Percentiles rank a stretch among this genome's conserved stretches.
phyloP scores from a whole-genome alignment of 768 basidiomycete species.

The Pleurotus salmoneostramineus region DNA sequence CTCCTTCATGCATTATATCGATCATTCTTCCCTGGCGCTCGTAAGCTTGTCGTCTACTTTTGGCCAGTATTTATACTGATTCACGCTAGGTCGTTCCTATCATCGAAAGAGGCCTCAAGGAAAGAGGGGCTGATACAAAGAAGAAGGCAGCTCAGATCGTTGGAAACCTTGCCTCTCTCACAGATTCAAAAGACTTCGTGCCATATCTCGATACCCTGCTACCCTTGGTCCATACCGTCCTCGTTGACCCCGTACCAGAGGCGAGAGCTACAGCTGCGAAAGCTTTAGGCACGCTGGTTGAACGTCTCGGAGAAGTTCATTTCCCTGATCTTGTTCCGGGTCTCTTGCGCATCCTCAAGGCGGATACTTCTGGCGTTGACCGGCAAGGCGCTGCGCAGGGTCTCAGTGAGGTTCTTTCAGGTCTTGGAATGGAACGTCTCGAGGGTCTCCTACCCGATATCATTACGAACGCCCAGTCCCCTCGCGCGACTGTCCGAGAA shows the following conservation, averaged over 20 bases:
- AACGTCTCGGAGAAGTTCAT: constrained; percentile 88
- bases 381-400: constrained; percentile 98
- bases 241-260: constrained; percentile 97
- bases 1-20: constrained; percentile 97
- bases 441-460: constrained; percentile 94
- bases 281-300: constrained; percentile 93
- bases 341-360: constrained; percentile 81
- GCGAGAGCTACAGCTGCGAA: constrained; percentile 97
- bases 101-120: constrained; percentile 86
- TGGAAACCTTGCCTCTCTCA: constrained; percentile 91
- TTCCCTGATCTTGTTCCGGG: constrained; percentile 97
- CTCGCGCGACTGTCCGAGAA: constrained; percentile 88
- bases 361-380: constrained; percentile 93
- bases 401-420: constrained; percentile 90
- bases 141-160: constrained; percentile 96
- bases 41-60: constrained; percentile 36
- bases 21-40: constrained; percentile 91
- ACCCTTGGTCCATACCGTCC: constrained; percentile 87
- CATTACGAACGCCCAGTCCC: constrained; percentile 85
- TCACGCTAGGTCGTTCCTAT: constrained; percentile 80
- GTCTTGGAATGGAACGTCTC: constrained; percentile 95
- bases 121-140: constrained; percentile 91
- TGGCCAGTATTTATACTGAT: constrained; percentile 1
- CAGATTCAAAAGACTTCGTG: constrained; percentile 88
- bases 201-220: constrained; percentile 89